Evolutionary conservation across 2,329 filamentous ascomycete species (phyloP), one percentile per base, ranked within the genome.

Genomic region (Cladorrhinum sp.): DNA sequence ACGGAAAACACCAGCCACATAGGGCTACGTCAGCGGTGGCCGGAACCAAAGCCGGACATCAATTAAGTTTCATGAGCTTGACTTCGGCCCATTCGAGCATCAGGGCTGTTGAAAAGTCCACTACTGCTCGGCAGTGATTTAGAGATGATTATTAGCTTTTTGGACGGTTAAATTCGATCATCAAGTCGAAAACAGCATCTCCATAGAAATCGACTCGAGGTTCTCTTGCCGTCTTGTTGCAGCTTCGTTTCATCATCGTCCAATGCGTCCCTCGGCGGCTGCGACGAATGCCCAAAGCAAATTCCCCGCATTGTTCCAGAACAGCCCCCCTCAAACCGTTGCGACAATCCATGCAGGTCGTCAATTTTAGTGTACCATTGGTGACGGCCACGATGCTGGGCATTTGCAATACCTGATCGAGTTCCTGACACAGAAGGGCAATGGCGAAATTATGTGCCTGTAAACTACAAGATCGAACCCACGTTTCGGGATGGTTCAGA

Each of bases 231-330:
- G 42, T 24, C 26, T 12, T 64, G 64, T 69, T 63, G 59, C 67
- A 68, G 59, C 62, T 63, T 53, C 18, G 68, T 70, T 70, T 70
- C 68, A 70, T 67, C 66, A 48, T 21, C 60, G 18, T 55, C 59
- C 57, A 64, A 55, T 58, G 33, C 46, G 3, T 52, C 18, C 46
- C 30, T 36, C 30, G n/a, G n/a, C 30, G 30, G 8, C 26, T 58
- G 42, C 49, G 20, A 57, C n/a, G 18, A 20, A 50, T 36, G 36
- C 51, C 26, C 23, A 24, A 26, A 39, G 39, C 12, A 24, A 20
- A 21, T 39, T 57, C 23, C 55, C 55, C 58, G 46, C 59, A 65
- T 60, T 58, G 39, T 60, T 20, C 51, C 59, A 57, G 54, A 56
- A 57, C 21, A 24, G n/a, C n/a, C n/a, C n/a, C 30, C 42, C 42